These are phyloP conservation scores for Tricholoma furcatifolium DNA, from an alignment of 768 basidiomycete genomes.

Conservation along the genomic window DNA sequence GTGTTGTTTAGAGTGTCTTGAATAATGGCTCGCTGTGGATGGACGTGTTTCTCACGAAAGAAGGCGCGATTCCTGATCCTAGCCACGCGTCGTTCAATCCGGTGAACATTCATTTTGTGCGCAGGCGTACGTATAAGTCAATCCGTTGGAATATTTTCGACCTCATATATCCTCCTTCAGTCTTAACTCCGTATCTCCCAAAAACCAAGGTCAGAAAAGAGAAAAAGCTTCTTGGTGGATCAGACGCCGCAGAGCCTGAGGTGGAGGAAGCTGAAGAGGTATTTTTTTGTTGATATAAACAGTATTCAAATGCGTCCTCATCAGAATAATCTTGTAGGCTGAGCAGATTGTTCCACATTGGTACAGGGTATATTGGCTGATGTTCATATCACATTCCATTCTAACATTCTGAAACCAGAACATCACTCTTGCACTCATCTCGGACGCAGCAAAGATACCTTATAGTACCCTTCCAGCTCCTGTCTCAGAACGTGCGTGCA, in stretches of 20 bases:
- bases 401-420: conserved; percentile 51
- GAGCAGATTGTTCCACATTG: conserved; percentile 82
- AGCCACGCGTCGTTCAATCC: conserved; percentile 50
- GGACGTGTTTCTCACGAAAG: conserved; percentile 72
- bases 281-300: conserved; percentile 6
- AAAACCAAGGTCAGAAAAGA: conserved; percentile 73
- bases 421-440: conserved; percentile 82
- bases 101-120: conserved; percentile 61
- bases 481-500: conserved; percentile 56
- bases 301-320: not conserved
- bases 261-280: conserved; percentile 54
- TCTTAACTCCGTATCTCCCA: conserved; percentile 82
- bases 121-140: conserved; percentile 59
- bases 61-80: conserved; percentile 67
- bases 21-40: conserved; percentile 82
- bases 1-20: conserved; percentile 57
- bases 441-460: conserved; percentile 59
- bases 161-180: conserved; percentile 35
- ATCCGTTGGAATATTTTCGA: not conserved
- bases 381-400: not conserved
- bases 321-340: conserved; percentile 26
- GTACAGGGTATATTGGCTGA: conserved; percentile 54
- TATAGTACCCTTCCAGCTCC: conserved; percentile 57
- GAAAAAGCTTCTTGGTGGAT: conserved; percentile 69
- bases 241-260: conserved; percentile 29